Evolutionary conservation across 371 early-diverging fungal genomes (phyloP).

Genomic region (Mortierella sp.): DNA sequence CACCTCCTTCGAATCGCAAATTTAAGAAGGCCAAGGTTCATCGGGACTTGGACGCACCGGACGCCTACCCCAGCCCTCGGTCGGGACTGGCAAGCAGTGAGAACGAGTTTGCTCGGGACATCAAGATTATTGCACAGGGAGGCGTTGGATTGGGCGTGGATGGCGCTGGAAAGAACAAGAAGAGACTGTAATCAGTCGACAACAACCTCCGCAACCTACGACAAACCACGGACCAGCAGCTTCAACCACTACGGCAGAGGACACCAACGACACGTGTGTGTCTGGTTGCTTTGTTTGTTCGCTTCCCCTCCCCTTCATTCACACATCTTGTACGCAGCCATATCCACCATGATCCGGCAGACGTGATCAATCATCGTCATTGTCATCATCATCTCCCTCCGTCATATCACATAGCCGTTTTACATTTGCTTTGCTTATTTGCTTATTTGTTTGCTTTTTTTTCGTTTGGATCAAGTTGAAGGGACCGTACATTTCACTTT

Average conservation of each 20-base stretch:
- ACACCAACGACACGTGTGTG: background rate
- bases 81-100: slow-evolving; percentile 29
- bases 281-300: background rate
- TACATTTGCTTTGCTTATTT: background rate
- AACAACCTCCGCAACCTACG: background rate
- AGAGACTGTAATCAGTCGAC: slow-evolving; percentile 29
- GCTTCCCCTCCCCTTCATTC: background rate
- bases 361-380: background rate
- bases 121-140: slow-evolving; percentile 35
- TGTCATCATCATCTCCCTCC: background rate
- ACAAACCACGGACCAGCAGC: background rate
- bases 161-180: slow-evolving; percentile 38
- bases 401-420: background rate
- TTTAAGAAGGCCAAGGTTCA: slow-evolving; percentile 40
- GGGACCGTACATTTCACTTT: background rate
- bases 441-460: background rate
- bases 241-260: background rate
- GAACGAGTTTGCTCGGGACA: slow-evolving; percentile 51
- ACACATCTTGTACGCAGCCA: background rate
- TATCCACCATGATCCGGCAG: background rate
- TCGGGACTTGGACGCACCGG: slow-evolving; percentile 55
- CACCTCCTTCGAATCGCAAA: slow-evolving; percentile 20
- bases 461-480: background rate
- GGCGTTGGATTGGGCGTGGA: slow-evolving; percentile 33
- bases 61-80: slow-evolving; percentile 50